Evolutionary conservation across 345 rosid genomes (phyloP).

Genomic region (Linum trigynum): DNA sequence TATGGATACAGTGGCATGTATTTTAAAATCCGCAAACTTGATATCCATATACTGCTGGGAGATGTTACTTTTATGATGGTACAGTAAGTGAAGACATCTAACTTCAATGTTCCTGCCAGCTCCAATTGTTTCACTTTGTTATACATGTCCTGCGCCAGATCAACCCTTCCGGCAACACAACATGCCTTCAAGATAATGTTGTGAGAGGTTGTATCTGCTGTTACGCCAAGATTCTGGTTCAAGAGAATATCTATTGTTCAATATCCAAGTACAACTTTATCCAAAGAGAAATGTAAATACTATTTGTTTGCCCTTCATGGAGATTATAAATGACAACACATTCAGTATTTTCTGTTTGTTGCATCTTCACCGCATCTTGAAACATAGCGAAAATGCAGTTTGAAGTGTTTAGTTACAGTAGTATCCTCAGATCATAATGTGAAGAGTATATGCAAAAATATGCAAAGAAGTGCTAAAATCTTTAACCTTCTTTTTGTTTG

Average conservation of each 20-base stretch:
- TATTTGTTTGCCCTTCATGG: too few species aligned
- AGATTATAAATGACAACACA: not conserved
- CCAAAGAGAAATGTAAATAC: too few species aligned
- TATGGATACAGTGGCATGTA: not conserved
- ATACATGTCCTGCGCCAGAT: constrained; percentile 75
- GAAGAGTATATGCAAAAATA: not conserved
- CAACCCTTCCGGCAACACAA: constrained; percentile 72
- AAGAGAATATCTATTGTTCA: constrained; percentile 4
- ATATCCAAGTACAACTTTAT: too few species aligned
- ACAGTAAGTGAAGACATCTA: constrained; percentile 87
- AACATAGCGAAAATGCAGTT: not conserved
- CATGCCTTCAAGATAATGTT: constrained; percentile 86
- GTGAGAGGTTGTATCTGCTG: constrained; percentile 72
- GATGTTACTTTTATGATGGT: constrained; percentile 69
- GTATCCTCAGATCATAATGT: not conserved
- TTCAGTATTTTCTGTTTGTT: not conserved
- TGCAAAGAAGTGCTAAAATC: not conserved
- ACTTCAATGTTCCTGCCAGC: constrained; percentile 47
- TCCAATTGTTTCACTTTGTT: constrained; percentile 64
- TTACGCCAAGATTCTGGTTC: constrained; percentile 54
- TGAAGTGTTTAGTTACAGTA: not conserved
- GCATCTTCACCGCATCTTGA: not conserved
- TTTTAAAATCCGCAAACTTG: not conserved
- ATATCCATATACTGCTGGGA: constrained; percentile 10
- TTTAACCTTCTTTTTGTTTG: not conserved